Conservation (phyloP, 768 basidiomycete genomes). For the Podaxis sp. region DNA sequence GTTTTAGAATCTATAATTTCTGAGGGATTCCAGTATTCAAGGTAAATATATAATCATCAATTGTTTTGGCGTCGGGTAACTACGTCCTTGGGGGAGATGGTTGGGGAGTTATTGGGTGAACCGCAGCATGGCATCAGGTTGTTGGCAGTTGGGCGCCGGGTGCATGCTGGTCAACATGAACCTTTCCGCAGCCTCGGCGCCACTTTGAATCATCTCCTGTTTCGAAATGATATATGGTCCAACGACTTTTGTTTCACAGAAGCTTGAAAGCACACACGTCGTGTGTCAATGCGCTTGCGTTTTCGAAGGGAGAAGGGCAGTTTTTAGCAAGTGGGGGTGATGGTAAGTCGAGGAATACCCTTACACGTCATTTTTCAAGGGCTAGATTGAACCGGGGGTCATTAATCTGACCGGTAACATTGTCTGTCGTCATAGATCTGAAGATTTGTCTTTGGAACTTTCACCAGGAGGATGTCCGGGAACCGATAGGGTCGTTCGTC, state of each 20-base stretch:
- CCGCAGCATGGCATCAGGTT: neutral
- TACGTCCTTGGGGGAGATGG: neutral
- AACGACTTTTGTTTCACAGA: constrained; percentile 21
- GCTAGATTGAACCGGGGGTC: neutral
- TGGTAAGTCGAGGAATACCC: constrained; percentile 37
- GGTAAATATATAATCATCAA: constrained; percentile 23
- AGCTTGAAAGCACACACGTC: constrained; percentile 50
- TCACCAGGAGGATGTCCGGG: constrained; percentile 52
- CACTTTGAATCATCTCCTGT: constrained; percentile 12
- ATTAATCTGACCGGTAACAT: constrained; percentile 3
- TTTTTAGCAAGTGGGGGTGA: constrained; percentile 73
- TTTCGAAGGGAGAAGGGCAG: constrained; percentile 58
- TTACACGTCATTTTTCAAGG: constrained; percentile 9
- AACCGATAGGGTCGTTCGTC: constrained; percentile 39
- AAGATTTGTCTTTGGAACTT: constrained; percentile 66
- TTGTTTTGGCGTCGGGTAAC: neutral
- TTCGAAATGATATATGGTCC: constrained; percentile 15
- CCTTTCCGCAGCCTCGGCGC: neutral
- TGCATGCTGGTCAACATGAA: neutral
- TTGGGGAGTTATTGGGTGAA: neutral
- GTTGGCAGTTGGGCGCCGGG: neutral
- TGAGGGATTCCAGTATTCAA: constrained; percentile 40
- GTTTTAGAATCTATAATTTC: constrained; percentile 22
- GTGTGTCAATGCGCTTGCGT: constrained; percentile 64
- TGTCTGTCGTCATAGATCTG: constrained; percentile 39